phyloP scores from a whole-genome alignment of 106 monocot genomes.

The Allium sativum region DNA sequence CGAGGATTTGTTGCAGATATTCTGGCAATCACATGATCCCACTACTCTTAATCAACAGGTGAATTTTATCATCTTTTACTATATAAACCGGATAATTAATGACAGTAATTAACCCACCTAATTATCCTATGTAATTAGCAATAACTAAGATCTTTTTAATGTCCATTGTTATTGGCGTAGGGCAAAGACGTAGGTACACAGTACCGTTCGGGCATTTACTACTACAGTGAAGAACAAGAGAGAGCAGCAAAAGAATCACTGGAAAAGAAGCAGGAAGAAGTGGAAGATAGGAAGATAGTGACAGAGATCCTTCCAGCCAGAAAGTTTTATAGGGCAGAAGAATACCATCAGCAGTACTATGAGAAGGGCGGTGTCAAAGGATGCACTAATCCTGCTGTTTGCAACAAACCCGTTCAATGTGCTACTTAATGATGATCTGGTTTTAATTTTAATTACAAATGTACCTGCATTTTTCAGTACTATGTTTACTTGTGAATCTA shows the following conservation, averaged over 20 bases:
- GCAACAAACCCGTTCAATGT: too few species aligned
- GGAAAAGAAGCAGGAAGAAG: slow-evolving; percentile 41
- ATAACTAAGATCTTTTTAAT: too few species aligned
- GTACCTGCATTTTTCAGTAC: too few species aligned
- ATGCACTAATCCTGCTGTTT: slow-evolving; percentile 58
- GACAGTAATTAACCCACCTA: too few species aligned
- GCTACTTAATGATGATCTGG: too few species aligned
- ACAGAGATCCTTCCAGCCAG: slow-evolving; percentile 76
- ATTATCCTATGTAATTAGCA: too few species aligned
- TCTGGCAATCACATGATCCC: slow-evolving; percentile 69
- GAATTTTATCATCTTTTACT: not conserved
- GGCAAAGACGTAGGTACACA: slow-evolving; percentile 76
- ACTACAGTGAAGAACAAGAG: slow-evolving; percentile 51
- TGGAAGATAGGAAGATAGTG: slow-evolving; percentile 30
- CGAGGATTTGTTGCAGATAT: slow-evolving; percentile 31
- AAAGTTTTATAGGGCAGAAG: slow-evolving; percentile 72
- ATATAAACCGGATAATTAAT: too few species aligned
- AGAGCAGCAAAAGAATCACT: slow-evolving; percentile 35
- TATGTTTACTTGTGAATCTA: too few species aligned
- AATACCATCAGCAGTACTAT: slow-evolving; percentile 83
- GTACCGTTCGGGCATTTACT: slow-evolving; percentile 82
- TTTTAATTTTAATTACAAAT: too few species aligned
- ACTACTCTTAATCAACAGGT: slow-evolving; percentile 77
- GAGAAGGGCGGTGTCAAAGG: slow-evolving; percentile 72
- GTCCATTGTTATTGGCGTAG: slow-evolving; percentile 14